These are phyloP conservation scores for Byssoonygena ceratinophila DNA, from an alignment of 2,329 filamentous ascomycete species.

Conservation along the genomic window DNA sequence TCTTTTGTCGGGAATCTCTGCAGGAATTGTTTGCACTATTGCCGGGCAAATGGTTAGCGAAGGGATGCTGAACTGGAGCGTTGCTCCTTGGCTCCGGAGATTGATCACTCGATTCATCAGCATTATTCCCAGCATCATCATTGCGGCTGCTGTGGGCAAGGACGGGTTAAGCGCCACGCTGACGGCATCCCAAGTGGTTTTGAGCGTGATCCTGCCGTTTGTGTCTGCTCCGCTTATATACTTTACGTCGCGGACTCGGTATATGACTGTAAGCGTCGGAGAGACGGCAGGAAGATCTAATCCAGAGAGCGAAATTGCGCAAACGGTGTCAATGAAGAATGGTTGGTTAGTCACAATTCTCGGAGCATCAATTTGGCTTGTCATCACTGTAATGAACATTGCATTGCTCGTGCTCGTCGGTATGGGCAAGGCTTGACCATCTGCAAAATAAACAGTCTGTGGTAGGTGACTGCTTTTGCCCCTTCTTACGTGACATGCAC, in stretches of 20 bases:
- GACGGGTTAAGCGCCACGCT: constrained; percentile 60
- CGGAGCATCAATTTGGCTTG: constrained; percentile 56
- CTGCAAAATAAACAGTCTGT: neutral
- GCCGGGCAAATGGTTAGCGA: constrained; percentile 82
- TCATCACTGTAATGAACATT: constrained; percentile 71
- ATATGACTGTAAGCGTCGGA: constrained; percentile 60
- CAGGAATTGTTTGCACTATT: constrained; percentile 81
- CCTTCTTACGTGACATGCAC: too few relatives aligned
- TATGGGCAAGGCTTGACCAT: constrained; percentile 1
- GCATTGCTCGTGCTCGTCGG: constrained; percentile 57
- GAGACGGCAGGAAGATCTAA: constrained; percentile 20
- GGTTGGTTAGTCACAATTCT: constrained; percentile 53
- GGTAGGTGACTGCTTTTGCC: neutral
- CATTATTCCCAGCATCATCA: constrained; percentile 71
- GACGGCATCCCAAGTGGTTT: constrained; percentile 64
- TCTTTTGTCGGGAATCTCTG: constrained; percentile 67
- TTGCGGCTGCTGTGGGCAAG: constrained; percentile 66
- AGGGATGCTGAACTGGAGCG: constrained; percentile 63
- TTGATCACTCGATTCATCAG: constrained; percentile 68
- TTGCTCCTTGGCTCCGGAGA: constrained; percentile 67
- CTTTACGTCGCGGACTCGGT: constrained; percentile 68
- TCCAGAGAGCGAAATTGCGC: constrained; percentile 7
- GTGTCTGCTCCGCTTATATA: constrained; percentile 74
- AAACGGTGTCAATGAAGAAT: constrained; percentile 56
- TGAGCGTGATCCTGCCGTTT: constrained; percentile 71